Evolutionary conservation across 2,329 filamentous ascomycete genomes (phyloP), one percentile per base, ranked within the genome.

Genomic region (Colletotrichum tamarilloi): DNA sequence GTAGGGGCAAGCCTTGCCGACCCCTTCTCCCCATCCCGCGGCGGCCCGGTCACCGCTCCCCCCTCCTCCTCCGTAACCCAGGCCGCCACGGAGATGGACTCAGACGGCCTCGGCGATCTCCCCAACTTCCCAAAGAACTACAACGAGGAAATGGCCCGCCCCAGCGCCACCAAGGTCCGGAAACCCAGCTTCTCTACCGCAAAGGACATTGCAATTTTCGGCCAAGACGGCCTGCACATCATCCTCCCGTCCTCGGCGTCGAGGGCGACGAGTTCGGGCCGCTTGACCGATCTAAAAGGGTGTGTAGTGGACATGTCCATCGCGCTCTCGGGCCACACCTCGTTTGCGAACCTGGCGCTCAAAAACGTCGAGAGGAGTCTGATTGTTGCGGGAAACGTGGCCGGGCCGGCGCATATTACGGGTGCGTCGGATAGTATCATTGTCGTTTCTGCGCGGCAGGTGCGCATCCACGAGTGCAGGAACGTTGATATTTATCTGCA

Each of bases 401-500:
- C 89, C 53, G 97, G 97, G 0, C 91, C 97, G 0, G 91, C 93
- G 9, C 96, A 98, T 80, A 89, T 98, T 64, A 98, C 96, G 0
- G 89, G 87, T 1, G 85, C 98, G 1, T 85, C 87, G 63, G 86
- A 94, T 77, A 94, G 92, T 75, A 89, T 95, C n/a, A 82, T 97
- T 16, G 91, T 98, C 0, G 91, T 98, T 3, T 88, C 90, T 7
- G 93, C 94, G 65, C 89, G 93, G n/a, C 97, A 99, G 82, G 95
- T 98, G 78, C 90, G 97, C 26, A 96, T 99, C 85, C 97, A 99
- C 81, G 93, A 96, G 76, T 97, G 94, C 79, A 87, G 85, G 57
- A 89, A 95, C 74, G 93, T 97, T 46, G 91, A 94, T 76, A 88
- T 99, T 12, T 98, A 98, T 80, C 86, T 99, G 72, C 89, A 92